Evolutionary conservation across 2,329 filamentous ascomycete genomes (phyloP), one percentile per base, ranked within the genome.

Genomic region (Alternaria sp.): DNA sequence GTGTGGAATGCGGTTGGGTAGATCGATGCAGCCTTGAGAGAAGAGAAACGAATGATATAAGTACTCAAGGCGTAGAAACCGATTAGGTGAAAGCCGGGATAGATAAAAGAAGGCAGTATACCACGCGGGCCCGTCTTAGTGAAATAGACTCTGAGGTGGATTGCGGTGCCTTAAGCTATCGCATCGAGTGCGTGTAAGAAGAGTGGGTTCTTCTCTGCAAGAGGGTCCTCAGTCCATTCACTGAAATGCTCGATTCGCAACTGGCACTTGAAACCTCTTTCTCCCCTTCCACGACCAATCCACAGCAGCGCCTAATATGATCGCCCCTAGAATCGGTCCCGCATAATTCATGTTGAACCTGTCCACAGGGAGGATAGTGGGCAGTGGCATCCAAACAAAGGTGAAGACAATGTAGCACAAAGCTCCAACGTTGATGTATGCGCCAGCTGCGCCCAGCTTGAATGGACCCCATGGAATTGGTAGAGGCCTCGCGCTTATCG

Each of bases 311-410:
- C 62, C 62, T 3, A 76, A 2, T n/a, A 77, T 61, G 17, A 74
- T 58, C 2, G 56, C 69, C 2, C 59, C 67, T 4, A 71, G n/a
- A 10, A 76, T 59, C n/a, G 73, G 74, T 3, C 71, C 72, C 10
- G 74, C 68, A 59, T 75, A 77, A 40, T 77, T 77, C 67, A 76
- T 69, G 44, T 66, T 74, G 9, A 59, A 19, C 6, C 56, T 43
- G 32, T 64, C 58, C 10, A 73, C 69, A 0, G 74, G 75, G 23
- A 72, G 44, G 9, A 63, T 54, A 3, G 61, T 60, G 12, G 74
- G 75, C 36, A 77, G 72, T 11, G 74, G 70, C 65, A 75, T 67
- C 69, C 70, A 77, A 7, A 71, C 61, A 6, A 75, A 43, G 13
- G 71, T 62, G 32, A 72, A 75, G 25, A 74, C 45, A 11, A 70